A percentile compares a stretch with the other conserved stretches of the same genome.
These are phyloP conservation scores for Boletus bicolor DNA, from an alignment of 768 basidiomycete genomes.

Conservation along the genomic window DNA sequence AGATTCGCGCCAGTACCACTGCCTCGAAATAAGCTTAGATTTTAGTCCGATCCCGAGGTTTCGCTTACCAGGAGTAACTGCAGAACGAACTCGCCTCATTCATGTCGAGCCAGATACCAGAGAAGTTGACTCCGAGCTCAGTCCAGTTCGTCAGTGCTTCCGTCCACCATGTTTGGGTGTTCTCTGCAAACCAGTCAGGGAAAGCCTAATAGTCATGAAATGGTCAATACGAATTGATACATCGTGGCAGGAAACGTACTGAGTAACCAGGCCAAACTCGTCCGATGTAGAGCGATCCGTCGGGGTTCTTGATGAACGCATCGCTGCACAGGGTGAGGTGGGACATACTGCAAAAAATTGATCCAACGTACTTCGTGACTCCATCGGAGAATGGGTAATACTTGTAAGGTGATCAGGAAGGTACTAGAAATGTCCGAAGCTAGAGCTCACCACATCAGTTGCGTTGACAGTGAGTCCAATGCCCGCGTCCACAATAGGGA, in stretches of 20 bases:
- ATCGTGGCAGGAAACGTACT: constrained; percentile 30
- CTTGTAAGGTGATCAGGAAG: constrained; percentile 31
- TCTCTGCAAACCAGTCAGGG: constrained; percentile 59
- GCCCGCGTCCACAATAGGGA: constrained; percentile 69
- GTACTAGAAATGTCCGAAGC: neutral
- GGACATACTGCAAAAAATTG: neutral
- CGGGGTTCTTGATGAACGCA: constrained; percentile 72
- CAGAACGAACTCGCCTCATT: constrained; percentile 68
- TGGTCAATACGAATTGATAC: neutral
- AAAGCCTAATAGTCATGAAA: constrained; percentile 39
- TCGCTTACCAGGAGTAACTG: constrained; percentile 50
- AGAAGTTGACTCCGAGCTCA: constrained; percentile 49
- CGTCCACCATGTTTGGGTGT: constrained; percentile 57
- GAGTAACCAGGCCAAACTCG: constrained; percentile 79
- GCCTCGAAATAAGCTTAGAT: neutral
- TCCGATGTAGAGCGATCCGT: constrained; percentile 69
- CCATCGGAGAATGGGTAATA: constrained; percentile 69
- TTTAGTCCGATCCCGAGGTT: too few species aligned
- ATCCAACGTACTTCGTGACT: constrained; percentile 44
- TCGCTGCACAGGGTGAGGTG: constrained; percentile 38
- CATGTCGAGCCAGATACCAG: constrained; percentile 71
- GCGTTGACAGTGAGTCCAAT: constrained; percentile 54
- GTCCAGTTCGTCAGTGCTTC: constrained; percentile 58
- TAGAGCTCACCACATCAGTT: constrained; percentile 55
- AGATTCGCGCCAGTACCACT: constrained; percentile 53